Evolutionary conservation across 495 filamentous ascomycete genomes (phyloP).

Genomic region (Neurospora terricola): DNA sequence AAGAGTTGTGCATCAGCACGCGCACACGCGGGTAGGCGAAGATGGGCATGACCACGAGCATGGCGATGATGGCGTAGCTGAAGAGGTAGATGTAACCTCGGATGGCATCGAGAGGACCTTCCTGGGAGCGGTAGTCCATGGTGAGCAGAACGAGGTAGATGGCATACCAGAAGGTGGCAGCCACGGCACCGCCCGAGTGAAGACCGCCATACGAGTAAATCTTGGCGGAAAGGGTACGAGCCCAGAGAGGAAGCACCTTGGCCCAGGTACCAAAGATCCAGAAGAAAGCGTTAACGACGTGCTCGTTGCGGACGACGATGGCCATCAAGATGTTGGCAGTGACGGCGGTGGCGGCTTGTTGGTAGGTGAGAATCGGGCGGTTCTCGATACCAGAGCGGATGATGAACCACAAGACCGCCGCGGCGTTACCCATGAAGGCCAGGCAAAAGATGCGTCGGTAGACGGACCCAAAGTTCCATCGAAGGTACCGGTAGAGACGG

Average conservation of each 20-base stretch:
- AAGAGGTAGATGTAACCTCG: constrained; percentile 38
- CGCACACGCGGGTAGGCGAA: constrained; percentile 45
- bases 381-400: background rate
- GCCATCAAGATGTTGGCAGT: constrained; percentile 39
- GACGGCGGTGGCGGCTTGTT: constrained; percentile 26
- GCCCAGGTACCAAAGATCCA: constrained; percentile 46
- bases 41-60: constrained; percentile 31
- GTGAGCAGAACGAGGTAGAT: constrained; percentile 31
- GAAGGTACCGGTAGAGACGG: constrained; percentile 20
- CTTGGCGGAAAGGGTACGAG: constrained; percentile 59
- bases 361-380: constrained; percentile 11
- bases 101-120: constrained; percentile 27
- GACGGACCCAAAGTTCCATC: constrained; percentile 27
- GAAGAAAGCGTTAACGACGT: constrained; percentile 66
- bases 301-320: constrained; percentile 59
- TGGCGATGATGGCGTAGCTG: constrained; percentile 31
- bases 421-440: constrained; percentile 20
- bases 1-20: constrained; percentile 48
- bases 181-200: constrained; percentile 62
- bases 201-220: constrained; percentile 71
- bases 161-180: constrained; percentile 60
- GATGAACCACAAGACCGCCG: constrained; percentile 13
- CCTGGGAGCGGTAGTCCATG: constrained; percentile 33
- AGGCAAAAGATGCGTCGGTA: constrained; percentile 28
- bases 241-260: constrained; percentile 47